These are phyloP conservation scores for Cercospora sp. DNA, from an alignment of 2,329 filamentous ascomycete species.

Conservation along the genomic window DNA sequence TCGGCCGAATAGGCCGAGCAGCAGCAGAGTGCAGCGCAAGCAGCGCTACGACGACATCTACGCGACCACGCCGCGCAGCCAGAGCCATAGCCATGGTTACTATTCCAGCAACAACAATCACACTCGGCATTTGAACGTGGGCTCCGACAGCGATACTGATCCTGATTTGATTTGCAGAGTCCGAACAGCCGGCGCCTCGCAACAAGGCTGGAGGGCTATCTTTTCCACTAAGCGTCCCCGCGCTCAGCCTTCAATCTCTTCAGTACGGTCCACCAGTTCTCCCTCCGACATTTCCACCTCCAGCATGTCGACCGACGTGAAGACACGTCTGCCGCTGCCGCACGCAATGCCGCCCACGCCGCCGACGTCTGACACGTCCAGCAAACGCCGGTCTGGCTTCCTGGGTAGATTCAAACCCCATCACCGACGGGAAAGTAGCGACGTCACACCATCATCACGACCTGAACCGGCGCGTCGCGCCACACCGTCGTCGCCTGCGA, in stretches of 20 bases:
- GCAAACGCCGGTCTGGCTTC: slow-evolving; percentile 27
- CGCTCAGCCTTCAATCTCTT: slow-evolving; percentile 19
- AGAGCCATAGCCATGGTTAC: slow-evolving; percentile 1
- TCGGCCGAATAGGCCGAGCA: slow-evolving; percentile 3
- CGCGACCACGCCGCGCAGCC: slow-evolving; percentile 1
- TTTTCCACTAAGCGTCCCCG: slow-evolving; percentile 20
- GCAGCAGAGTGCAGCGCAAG: slow-evolving; percentile 2
- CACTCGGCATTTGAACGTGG: slow-evolving; percentile 7
- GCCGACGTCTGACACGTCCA: slow-evolving; percentile 12
- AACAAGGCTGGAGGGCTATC: slow-evolving; percentile 9
- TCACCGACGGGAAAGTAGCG: slow-evolving; percentile 23
- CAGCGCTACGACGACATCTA: background rate
- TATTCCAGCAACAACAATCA: slow-evolving; percentile 4
- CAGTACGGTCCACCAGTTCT: slow-evolving; percentile 13
- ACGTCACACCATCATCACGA: slow-evolving; percentile 12
- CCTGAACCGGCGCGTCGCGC: slow-evolving; percentile 8
- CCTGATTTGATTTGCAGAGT: slow-evolving; percentile 17
- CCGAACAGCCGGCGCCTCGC: slow-evolving; percentile 16
- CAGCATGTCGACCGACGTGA: slow-evolving; percentile 24
- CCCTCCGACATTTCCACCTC: slow-evolving; percentile 15
- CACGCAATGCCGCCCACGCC: slow-evolving; percentile 19
- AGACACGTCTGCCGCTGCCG: background rate
- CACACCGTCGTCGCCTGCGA: slow-evolving; percentile 1
- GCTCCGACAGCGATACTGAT: background rate
- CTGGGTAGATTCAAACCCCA: slow-evolving; percentile 22